A percentile compares a stretch with the other conserved stretches of the same genome.
Evolutionary conservation across 768 basidiomycete genomes (phyloP).

Genomic region (Boletus edulis): DNA sequence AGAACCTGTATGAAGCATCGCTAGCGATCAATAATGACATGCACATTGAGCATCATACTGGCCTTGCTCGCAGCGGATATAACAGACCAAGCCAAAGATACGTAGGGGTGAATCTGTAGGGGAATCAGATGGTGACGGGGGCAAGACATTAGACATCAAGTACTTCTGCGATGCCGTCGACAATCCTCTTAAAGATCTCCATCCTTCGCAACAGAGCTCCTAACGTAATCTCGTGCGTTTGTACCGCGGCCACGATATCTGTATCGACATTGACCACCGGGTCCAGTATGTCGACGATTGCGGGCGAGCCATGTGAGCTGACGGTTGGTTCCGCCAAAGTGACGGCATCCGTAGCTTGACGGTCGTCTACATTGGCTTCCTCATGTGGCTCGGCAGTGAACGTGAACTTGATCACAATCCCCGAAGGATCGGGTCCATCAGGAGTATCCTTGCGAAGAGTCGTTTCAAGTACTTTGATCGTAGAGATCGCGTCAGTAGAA

Average conservation of each 20-base stretch:
- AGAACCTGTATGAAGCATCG: background rate
- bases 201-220: no score
- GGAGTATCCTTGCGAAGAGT: background rate
- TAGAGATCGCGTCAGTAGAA: background rate
- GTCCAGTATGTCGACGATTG: background rate
- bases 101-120: background rate
- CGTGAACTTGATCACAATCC: background rate
- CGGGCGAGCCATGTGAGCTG: background rate
- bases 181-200: no score
- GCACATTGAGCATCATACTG: no score
- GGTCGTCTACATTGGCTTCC: background rate
- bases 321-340: no score
- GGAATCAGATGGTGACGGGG: background rate
- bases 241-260: no score
- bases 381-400: background rate
- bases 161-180: background rate
- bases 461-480: background rate
- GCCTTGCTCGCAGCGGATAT: background rate
- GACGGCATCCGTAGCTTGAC: background rate
- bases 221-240: no score
- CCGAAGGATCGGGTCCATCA: background rate
- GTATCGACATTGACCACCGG: no score
- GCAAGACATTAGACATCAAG: background rate
- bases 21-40: background rate
- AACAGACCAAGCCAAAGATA: background rate